These are phyloP conservation scores for Ophiostoma triangulosporum DNA, from an alignment of 2,329 filamentous ascomycete genomes.

Conservation along the genomic window DNA sequence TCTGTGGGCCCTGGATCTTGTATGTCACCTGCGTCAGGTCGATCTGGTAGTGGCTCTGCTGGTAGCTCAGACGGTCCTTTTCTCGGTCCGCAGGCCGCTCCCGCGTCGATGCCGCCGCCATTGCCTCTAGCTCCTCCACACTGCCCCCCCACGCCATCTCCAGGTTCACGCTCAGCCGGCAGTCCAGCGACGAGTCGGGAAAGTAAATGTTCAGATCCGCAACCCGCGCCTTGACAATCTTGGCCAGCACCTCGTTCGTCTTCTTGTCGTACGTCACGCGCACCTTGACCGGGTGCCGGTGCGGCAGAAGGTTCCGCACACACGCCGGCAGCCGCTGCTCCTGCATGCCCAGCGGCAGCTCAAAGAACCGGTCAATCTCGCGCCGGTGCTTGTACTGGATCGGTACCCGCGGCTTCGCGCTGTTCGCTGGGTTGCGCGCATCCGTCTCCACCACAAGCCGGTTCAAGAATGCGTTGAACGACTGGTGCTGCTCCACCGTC, in stretches of 20 bases:
- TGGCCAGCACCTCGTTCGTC: slow-evolving; percentile 51
- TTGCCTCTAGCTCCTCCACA: slow-evolving; percentile 38
- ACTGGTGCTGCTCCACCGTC: slow-evolving; percentile 75
- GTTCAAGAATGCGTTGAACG: slow-evolving; percentile 78
- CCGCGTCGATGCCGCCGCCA: slow-evolving; percentile 23
- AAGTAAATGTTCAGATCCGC: slow-evolving; percentile 79
- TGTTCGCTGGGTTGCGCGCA: slow-evolving; percentile 34
- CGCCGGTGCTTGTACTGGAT: slow-evolving; percentile 71
- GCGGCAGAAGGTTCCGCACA: slow-evolving; percentile 46
- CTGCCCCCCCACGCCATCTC: slow-evolving; percentile 78
- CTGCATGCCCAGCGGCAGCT: slow-evolving; percentile 48
- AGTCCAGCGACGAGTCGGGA: slow-evolving; percentile 67
- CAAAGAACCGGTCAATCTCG: slow-evolving; percentile 80
- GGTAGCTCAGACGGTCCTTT: slow-evolving; percentile 88
- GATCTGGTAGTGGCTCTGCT: slow-evolving; percentile 74
- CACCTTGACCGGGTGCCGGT: slow-evolving; percentile 45
- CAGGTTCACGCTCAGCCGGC: slow-evolving; percentile 84
- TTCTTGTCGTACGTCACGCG: slow-evolving; percentile 68
- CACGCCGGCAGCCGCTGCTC: slow-evolving; percentile 49
- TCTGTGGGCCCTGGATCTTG: slow-evolving; percentile 20
- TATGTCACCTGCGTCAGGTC: slow-evolving; percentile 82
- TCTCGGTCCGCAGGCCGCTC: slow-evolving; percentile 46
- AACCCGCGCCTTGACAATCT: slow-evolving; percentile 85
- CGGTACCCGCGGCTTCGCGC: slow-evolving; percentile 37
- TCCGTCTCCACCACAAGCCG: slow-evolving; percentile 44